Evolutionary conservation across 257 asterid genomes (phyloP), one percentile per base, ranked within the genome.

Genomic region (Verbascum thapsus): DNA sequence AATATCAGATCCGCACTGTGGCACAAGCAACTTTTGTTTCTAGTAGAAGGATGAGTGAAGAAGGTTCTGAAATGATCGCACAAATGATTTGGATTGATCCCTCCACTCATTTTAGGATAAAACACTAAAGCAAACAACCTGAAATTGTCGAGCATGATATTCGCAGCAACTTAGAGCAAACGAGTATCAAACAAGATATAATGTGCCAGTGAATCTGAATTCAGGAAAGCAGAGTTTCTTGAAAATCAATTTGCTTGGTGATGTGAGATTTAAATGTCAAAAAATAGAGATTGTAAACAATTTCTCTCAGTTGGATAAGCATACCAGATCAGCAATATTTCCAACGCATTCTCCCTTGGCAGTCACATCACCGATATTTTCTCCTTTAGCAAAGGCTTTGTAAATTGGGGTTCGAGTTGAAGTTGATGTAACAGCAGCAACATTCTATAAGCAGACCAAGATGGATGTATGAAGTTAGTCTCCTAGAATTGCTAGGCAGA

Each of bases 321-420:
- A 49, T 86, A 94, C 99, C 88, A 90, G 80, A 80, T 94, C 99
- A 63, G 99, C 98, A 65, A 94, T 45, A 79, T 94, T 94, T 39
- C 88, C 95, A 73, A 90, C 96, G 40, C 98, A 90, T 75, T 94
- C 99, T 37, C 99, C 99, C 75, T 94, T 94, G 17, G 99, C 97
- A 66, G 99, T 94, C 68, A 94, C 98, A 85, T 94, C 99, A 58
- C 99, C 99, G 54, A 94, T 94, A 68, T 94, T 94, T 82, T 94
- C 99, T 65, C 99, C 99, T 80, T 80, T 86, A 49, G 99, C 99
- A 69, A 94, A 94, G 61, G 98, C 99, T 82, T 90, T 94, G 83
- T 94, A 94, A 60, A 94, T 90, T 53, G 98, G 99, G 11, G 98
- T 90, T 66, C 99, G 90, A 72, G 99, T 94, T 9, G 98, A 90